These are phyloP conservation scores for Colletotrichum tofieldiae DNA, from an alignment of 2,329 filamentous ascomycete species.

Conservation along the genomic window DNA sequence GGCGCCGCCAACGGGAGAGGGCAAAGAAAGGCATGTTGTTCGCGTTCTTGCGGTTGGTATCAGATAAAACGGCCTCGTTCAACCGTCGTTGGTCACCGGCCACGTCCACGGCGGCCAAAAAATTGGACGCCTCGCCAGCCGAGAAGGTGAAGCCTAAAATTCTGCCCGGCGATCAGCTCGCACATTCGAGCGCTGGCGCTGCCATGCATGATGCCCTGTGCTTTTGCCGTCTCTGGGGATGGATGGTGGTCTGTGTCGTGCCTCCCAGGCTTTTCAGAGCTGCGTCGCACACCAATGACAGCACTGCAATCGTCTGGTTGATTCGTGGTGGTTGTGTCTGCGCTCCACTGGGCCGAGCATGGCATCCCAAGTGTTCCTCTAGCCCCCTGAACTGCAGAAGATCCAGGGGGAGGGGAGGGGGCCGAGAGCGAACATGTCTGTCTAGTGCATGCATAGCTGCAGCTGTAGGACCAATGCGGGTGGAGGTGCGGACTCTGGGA, in stretches of 20 bases:
- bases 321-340: neutral
- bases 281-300: neutral
- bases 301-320: neutral
- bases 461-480: neutral
- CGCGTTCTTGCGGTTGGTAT: neutral
- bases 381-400: constrained; percentile 16
- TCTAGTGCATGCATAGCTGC: neutral
- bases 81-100: neutral
- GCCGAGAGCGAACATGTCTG: neutral
- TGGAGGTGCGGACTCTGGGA: neutral
- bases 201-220: neutral
- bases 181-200: neutral
- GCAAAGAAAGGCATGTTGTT: neutral
- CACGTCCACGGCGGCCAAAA: neutral
- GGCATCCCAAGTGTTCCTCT: neutral
- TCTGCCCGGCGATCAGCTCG: neutral
- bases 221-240: constrained; percentile 5
- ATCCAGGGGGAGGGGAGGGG: constrained; percentile 1
- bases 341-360: neutral
- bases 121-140: neutral
- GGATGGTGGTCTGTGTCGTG: constrained; percentile 31
- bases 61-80: neutral
- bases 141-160: neutral
- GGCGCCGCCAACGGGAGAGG: constrained; percentile 1
- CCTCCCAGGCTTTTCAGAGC: neutral